phyloP scores from a whole-genome alignment of 768 basidiomycete genomes.

The Tubosaeta brunneosetosa region DNA sequence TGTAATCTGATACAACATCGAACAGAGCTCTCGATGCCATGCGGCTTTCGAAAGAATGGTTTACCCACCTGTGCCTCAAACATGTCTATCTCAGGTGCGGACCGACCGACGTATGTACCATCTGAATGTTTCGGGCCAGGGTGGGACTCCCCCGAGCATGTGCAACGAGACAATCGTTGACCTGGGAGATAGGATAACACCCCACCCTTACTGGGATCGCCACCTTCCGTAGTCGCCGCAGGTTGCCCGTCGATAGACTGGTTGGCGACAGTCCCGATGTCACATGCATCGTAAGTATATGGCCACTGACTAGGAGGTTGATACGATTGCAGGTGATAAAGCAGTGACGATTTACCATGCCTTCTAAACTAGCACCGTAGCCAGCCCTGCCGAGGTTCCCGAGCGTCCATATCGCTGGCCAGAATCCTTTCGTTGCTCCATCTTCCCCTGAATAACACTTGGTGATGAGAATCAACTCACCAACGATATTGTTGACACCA shows the following conservation, averaged over 20 bases:
- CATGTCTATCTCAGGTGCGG: conserved; percentile 88
- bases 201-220: conserved; percentile 44
- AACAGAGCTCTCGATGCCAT: too few relatives aligned
- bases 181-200: conserved; percentile 72
- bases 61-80: conserved; percentile 67
- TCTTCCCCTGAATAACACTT: background rate
- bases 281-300: conserved; percentile 69
- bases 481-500: conserved; percentile 59
- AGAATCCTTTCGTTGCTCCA: conserved; percentile 33
- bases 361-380: conserved; percentile 60
- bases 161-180: conserved; percentile 81
- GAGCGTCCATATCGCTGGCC: conserved; percentile 57
- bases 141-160: conserved; percentile 76
- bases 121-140: conserved; percentile 76
- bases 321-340: background rate
- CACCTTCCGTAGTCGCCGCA: conserved; percentile 52
- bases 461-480: conserved; percentile 18
- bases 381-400: conserved; percentile 62
- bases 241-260: conserved; percentile 75
- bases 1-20: conserved; percentile 39
- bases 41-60: conserved; percentile 12
- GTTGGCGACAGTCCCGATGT: conserved; percentile 78
- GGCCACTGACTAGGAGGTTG: conserved; percentile 45
- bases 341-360: conserved; percentile 34
- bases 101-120: conserved; percentile 72